Evolutionary conservation across 164 flowering plant species (phyloP).

Genomic region (Platanus orientalis): DNA sequence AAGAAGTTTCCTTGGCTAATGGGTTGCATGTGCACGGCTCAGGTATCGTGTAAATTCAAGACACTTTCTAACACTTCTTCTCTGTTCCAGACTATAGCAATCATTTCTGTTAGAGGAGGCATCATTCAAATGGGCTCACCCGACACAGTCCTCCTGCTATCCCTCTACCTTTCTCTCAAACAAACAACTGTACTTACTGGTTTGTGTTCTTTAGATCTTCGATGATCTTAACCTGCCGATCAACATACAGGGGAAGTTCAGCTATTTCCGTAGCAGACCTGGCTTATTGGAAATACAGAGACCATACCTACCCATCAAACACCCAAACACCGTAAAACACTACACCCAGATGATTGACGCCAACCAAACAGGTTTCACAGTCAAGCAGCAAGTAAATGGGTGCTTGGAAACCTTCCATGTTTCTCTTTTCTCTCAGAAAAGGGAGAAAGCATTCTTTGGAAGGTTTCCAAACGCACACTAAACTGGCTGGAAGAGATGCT

Average conservation of each 20-base stretch:
- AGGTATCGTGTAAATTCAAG: too few relatives aligned
- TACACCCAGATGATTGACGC: constrained; percentile 17
- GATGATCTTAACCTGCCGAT: constrained; percentile 74
- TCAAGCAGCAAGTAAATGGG: constrained; percentile 18
- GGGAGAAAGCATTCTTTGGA: too few relatives aligned
- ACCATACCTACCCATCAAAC: constrained; percentile 39
- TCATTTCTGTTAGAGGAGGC: constrained; percentile 79
- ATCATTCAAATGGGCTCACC: constrained; percentile 76
- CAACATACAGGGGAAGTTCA: constrained; percentile 68
- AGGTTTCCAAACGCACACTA: too few relatives aligned
- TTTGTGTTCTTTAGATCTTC: constrained; percentile 29
- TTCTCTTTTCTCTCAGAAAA: too few relatives aligned
- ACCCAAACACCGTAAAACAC: constrained; percentile 26
- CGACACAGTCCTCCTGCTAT: constrained; percentile 61
- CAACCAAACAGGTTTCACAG: constrained; percentile 9
- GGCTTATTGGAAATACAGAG: constrained; percentile 61
- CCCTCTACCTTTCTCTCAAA: neutral
- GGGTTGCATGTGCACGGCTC: too few relatives aligned
- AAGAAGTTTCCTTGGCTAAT: too few relatives aligned
- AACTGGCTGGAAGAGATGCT: constrained; percentile 39
- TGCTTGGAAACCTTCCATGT: too few relatives aligned
- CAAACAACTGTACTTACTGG: too few relatives aligned
- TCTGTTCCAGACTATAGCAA: constrained; percentile 58
- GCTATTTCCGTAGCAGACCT: constrained; percentile 62
- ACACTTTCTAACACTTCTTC: too few relatives aligned